Evolutionary conservation across 2,329 filamentous ascomycete species (phyloP), one percentile per base, ranked within the genome.

Genomic region (Claviceps humidiphila): DNA sequence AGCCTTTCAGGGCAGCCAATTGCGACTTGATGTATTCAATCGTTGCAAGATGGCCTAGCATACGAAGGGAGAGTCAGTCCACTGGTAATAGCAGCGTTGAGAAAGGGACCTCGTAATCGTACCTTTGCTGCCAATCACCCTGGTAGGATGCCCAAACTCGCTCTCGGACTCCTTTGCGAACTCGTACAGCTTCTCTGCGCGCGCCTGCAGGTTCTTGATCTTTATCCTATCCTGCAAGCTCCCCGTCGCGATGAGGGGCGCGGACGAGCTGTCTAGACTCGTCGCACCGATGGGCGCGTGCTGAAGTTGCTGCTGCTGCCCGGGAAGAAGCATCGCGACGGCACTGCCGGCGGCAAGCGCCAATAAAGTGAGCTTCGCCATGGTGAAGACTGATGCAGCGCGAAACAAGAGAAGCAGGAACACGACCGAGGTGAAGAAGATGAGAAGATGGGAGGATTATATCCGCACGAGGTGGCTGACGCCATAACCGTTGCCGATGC

Each of bases 61-160:
- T 11, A 4, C 26, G 26, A 30, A 30, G 1, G 8, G 30, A 34
- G 30, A 34, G 30, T 34, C 30, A 34, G 30, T 34, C 9, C 9
- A 34, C 30, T 4, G 30, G 30, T 34, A 34, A 4, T 11, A 34
- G 30, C 9, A 11, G 8, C 30, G 9, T 34, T 11, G 30, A 34
- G 30, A 9, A 11, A 34, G 11, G 30, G 11, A 30, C 26, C 26
- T 30, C 26, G 30, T 11, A 34, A 56, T 20, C 50, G 22, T 40
- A 81, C 80, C 81, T 62, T 75, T 61, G 56, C 81, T 84, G 34
- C 84, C 83, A 57, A 87, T 86, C 22, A 87, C 83, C 51, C 84
- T 75, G 1, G 84, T 87, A 1, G 84, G 84, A 59, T 83, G 83
- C 55, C 77, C 77, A 61, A 81, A 85, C 56, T 85, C 80, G 1